Evolutionary conservation across 768 basidiomycete genomes (phyloP).

Genomic region (Psilocybe azurescens): DNA sequence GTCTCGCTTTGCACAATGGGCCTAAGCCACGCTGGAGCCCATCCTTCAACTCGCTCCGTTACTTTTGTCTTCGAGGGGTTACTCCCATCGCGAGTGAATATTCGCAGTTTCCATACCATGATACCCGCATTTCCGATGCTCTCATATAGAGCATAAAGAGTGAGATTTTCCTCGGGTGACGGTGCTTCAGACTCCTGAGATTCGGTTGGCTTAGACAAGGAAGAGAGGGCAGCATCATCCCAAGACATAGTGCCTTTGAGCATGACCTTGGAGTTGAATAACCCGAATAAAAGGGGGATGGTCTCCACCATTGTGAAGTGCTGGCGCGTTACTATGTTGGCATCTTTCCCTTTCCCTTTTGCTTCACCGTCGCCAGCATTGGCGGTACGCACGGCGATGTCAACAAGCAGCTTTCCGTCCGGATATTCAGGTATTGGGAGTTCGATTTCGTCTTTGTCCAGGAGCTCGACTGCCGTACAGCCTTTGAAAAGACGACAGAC

Average conservation of each 20-base stretch:
- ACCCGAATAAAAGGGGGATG: slow-evolving; percentile 36
- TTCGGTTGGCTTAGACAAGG: not conserved
- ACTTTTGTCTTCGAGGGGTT: slow-evolving; percentile 31
- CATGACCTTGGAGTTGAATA: slow-evolving; percentile 29
- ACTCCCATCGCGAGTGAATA: slow-evolving; percentile 30
- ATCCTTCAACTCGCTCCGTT: slow-evolving; percentile 36
- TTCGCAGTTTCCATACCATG: slow-evolving; percentile 36
- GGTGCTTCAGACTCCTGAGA: not conserved
- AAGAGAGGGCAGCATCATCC: slow-evolving; percentile 29
- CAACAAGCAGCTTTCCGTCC: slow-evolving; percentile 14
- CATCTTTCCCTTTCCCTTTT: not conserved
- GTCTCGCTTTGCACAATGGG: slow-evolving; percentile 32
- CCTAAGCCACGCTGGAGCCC: slow-evolving; percentile 31
- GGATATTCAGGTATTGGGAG: slow-evolving; percentile 18
- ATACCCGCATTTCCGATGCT: slow-evolving; percentile 26
- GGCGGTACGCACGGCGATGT: slow-evolving; percentile 15
- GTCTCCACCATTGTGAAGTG: slow-evolving; percentile 37
- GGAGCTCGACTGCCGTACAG: slow-evolving; percentile 33
- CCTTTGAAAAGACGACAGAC: slow-evolving; percentile 35
- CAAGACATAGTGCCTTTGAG: slow-evolving; percentile 39
- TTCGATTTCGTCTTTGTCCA: slow-evolving; percentile 28
- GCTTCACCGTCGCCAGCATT: not conserved
- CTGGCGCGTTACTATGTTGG: slow-evolving; percentile 25
- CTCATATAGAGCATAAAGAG: slow-evolving; percentile 34
- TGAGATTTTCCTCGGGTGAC: not conserved